Percentiles rank a stretch among this genome's conserved stretches.
These are phyloP conservation scores for Kalanchoe fedtschenkoi DNA, from an alignment of 164 flowering plant species.

Conservation along the genomic window DNA sequence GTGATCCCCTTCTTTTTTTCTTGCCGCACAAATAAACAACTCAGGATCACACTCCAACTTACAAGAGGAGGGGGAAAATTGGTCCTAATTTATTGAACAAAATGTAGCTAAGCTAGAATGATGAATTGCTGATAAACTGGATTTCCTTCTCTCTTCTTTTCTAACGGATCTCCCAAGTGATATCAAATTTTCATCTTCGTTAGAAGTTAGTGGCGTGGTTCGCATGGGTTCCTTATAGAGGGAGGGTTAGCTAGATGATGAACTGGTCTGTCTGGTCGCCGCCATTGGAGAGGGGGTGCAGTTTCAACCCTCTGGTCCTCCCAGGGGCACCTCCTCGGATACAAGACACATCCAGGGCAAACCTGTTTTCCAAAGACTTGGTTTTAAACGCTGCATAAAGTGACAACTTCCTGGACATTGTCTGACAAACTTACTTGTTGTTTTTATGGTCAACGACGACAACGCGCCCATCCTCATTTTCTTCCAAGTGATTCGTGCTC, in stretches of 20 bases:
- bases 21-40: too few relatives aligned
- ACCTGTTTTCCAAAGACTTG: slow-evolving; percentile 27
- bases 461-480: background rate
- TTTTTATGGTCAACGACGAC: background rate
- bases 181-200: background rate
- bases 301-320: slow-evolving; percentile 69
- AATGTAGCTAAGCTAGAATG: background rate
- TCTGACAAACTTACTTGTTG: background rate
- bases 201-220: background rate
- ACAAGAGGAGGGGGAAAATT: too few relatives aligned
- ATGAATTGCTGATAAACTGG: background rate
- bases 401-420: background rate
- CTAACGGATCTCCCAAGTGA: too few relatives aligned
- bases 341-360: slow-evolving; percentile 57
- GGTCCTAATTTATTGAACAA: background rate
- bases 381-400: background rate
- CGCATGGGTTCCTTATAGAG: background rate
- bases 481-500: background rate
- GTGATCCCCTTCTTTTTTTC: too few relatives aligned
- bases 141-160: too few relatives aligned
- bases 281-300: slow-evolving; percentile 17
- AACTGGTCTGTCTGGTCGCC: background rate
- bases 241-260: background rate
- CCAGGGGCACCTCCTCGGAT: slow-evolving; percentile 89
- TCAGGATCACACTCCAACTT: too few relatives aligned